Conservation (phyloP, 768 basidiomycete genomes). For the Tulasnella sp. region DNA sequence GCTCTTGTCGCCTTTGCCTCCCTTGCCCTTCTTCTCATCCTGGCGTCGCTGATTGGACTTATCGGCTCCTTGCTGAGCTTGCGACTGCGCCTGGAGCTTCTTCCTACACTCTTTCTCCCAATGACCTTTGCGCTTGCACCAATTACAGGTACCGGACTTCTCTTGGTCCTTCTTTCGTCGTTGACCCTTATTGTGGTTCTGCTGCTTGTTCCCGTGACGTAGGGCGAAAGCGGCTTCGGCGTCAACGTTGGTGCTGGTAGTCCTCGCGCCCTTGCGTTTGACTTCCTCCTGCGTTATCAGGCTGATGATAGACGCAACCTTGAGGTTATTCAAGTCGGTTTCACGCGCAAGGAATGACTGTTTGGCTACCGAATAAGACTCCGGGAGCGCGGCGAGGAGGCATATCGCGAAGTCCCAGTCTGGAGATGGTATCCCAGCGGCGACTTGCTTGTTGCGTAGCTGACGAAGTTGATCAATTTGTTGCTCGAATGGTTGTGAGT, state of each 20-base stretch:
- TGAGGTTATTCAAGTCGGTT: background rate
- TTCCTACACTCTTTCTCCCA: background rate
- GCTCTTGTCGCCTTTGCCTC: background rate
- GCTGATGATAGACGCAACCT: background rate
- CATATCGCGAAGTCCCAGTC: background rate
- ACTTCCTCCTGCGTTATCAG: background rate
- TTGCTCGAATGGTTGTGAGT: background rate
- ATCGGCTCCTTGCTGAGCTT: background rate
- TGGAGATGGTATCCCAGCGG: background rate
- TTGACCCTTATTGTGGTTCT: background rate
- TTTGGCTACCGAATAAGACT: background rate
- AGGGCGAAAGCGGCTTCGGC: background rate
- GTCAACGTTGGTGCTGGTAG: background rate
- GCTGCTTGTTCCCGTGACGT: background rate
- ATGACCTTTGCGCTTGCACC: background rate
- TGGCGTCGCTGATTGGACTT: background rate
- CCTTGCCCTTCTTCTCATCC: background rate
- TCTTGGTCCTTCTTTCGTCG: background rate
- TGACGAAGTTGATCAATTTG: background rate
- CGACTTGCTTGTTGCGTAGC: background rate
- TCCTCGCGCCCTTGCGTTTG: background rate
- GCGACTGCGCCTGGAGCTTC: background rate
- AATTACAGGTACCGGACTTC: background rate
- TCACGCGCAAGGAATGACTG: background rate
- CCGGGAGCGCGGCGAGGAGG: background rate